phyloP scores from a whole-genome alignment of 108 stramenopile genomes.

The Cyclotella distinguenda region DNA sequence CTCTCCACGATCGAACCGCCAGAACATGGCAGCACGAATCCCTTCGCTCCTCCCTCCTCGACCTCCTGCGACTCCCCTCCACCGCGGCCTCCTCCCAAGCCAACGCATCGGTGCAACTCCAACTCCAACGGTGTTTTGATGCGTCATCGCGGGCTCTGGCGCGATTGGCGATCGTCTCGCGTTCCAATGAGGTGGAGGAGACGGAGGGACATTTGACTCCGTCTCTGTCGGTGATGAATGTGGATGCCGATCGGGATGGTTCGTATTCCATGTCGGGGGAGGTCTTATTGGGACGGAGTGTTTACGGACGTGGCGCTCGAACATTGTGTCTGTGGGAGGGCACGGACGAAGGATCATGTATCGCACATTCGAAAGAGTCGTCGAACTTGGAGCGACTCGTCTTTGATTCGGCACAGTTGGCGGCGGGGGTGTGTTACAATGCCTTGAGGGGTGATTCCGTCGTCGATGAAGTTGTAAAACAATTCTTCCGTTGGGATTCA shows the following conservation, averaged over 20 bases:
- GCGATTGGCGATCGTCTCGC: constrained; percentile 34
- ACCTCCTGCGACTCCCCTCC: constrained; percentile 19
- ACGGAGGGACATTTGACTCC: constrained; percentile 24
- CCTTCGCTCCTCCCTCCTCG: constrained; percentile 31
- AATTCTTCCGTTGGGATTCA: neutral
- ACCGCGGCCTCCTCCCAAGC: constrained; percentile 29
- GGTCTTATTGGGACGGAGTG: constrained; percentile 35
- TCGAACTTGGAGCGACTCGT: constrained; percentile 30
- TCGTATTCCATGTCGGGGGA: neutral
- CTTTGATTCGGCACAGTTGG: constrained; percentile 16
- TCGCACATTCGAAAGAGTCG: neutral
- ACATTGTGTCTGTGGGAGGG: constrained; percentile 21
- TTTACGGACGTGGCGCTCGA: constrained; percentile 34
- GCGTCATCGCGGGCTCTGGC: constrained; percentile 39
- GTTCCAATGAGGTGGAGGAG: constrained; percentile 5
- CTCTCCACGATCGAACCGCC: neutral
- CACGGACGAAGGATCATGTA: neutral
- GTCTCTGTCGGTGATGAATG: constrained; percentile 49
- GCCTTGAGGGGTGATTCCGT: neutral
- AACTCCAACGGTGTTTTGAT: constrained; percentile 35
- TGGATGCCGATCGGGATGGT: constrained; percentile 4
- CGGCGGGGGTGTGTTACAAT: constrained; percentile 27
- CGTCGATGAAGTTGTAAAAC: neutral
- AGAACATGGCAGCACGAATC: constrained; percentile 39
- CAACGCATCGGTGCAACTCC: constrained; percentile 23